phyloP scores from a whole-genome alignment of 768 basidiomycete species.

The Podaxis carcinomalis region DNA sequence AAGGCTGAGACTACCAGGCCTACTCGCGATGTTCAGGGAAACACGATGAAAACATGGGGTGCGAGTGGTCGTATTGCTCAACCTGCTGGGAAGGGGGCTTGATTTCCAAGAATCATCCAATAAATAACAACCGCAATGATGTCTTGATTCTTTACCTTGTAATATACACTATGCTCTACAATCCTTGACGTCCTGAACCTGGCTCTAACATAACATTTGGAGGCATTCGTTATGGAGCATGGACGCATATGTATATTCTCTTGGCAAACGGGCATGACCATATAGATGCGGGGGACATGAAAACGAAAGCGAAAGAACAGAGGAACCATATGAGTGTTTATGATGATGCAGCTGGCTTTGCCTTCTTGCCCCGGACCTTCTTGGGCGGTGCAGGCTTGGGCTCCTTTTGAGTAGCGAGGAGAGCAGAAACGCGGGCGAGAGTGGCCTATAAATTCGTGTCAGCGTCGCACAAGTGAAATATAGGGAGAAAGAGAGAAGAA shows the following conservation, averaged over 20 bases:
- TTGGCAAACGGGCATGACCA: constrained; percentile 22
- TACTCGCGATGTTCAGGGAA: constrained; percentile 34
- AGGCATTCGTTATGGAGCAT: constrained; percentile 13
- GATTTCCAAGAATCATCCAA: constrained; percentile 21
- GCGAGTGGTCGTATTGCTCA: constrained; percentile 50
- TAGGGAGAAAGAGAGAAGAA: constrained; percentile 6
- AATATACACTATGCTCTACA: background rate
- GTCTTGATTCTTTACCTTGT: constrained; percentile 9
- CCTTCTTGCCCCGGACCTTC: constrained; percentile 74
- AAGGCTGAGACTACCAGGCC: constrained; percentile 48
- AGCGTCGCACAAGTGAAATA: constrained; percentile 19
- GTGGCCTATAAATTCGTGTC: constrained; percentile 49
- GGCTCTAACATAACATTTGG: background rate
- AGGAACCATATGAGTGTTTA: constrained; percentile 20
- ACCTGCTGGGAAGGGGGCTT: constrained; percentile 44
- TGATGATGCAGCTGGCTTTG: constrained; percentile 20
- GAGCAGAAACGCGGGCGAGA: constrained; percentile 72
- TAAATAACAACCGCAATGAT: background rate
- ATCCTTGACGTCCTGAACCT: background rate
- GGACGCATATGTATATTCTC: constrained; percentile 21
- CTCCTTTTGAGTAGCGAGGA: constrained; percentile 65
- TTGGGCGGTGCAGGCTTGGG: constrained; percentile 63
- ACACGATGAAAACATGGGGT: constrained; percentile 34
- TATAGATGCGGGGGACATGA: constrained; percentile 23
- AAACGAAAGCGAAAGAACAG: constrained; percentile 22